Base-by-base conservation (phyloP, 2,329 filamentous ascomycete genomes). In the Dichotomopilus funicola region DNA sequence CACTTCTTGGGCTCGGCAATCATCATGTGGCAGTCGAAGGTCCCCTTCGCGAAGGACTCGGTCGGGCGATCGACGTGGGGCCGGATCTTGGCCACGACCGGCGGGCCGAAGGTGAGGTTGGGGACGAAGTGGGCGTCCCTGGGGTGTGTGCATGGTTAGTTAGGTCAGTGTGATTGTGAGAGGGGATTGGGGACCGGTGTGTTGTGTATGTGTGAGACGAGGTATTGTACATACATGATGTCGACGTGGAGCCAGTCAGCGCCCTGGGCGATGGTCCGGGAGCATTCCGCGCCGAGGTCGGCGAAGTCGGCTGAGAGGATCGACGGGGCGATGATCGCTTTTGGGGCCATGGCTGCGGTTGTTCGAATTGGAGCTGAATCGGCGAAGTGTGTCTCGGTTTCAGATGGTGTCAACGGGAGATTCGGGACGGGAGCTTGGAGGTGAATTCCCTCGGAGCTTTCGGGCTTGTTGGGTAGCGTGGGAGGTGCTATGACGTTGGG, bases 11-110 rank as follows among this genome's bases (percentile, higher is more conserved):
- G 94, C 91, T 99, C 92, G 66, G 90, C 85, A 69, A 99, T 95
- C 94, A 99, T 99, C 94, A 99, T 97, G 75, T 99, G 94, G 80
- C 94, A 99, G 74, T 99, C 94, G 71, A 99, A 99, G 11, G 92
- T 97, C 59, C 94, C 94, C 65, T 86, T 88, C 52, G 88, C 91
- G 63, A 87, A 78, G 37, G 80, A 80, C 51, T 80, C 76, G 42
- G 78, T 78, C 3, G 91, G 91, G 63, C 80, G 79, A 55, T 89
- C 86, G 65, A 99, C 91, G 66, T 96, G 88, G 46, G 82, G 78
- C 60, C 94, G 85, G 66, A 99, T 94, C 77, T 92, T 95, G 64
- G 90, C 92, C 46, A 99, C 94, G 40, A 99, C 91, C 5, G 92
- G 91, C 19, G 92, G 86, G 57, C 94, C 94, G 68, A 97, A 96